phyloP scores from a whole-genome alignment of 1,284 basidiomycete genomes.

The Rhodotorula sp. region DNA sequence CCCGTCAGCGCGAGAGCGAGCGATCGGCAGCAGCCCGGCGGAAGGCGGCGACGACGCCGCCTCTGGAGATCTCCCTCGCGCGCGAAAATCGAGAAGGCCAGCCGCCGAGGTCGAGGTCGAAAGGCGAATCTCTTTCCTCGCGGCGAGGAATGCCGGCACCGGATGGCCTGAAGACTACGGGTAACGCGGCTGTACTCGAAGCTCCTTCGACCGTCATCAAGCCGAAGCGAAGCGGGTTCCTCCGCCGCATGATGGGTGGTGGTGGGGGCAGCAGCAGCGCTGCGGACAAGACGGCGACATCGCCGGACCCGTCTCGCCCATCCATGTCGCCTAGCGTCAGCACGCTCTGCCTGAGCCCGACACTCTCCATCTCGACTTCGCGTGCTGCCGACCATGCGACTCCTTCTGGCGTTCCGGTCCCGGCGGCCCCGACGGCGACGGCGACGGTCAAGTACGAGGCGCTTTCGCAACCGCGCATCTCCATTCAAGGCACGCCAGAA shows the following conservation, averaged over 20 bases:
- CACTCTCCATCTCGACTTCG: not conserved
- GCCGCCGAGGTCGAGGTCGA: conserved; percentile 8
- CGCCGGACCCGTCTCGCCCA: conserved; percentile 7
- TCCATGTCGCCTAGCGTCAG: conserved; percentile 19
- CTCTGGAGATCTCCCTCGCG: conserved; percentile 1
- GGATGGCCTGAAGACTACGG: not conserved
- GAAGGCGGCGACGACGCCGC: conserved; percentile 6
- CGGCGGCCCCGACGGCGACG: too few species aligned
- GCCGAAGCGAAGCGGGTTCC: conserved; percentile 37
- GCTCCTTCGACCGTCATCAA: conserved; percentile 18
- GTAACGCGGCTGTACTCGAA: not conserved
- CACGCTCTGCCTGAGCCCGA: conserved; percentile 7
- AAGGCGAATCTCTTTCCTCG: conserved; percentile 8
- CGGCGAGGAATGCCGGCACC: conserved; percentile 14
- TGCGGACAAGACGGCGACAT: not conserved
- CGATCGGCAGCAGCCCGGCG: conserved; percentile 20
- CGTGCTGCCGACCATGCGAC: too few species aligned
- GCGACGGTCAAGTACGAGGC: too few species aligned
- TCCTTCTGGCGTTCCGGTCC: too few species aligned
- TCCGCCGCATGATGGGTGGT: conserved; percentile 40
- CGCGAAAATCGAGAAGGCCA: not conserved
- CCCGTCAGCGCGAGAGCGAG: conserved; percentile 25
- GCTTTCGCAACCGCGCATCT: not conserved
- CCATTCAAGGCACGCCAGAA: not conserved
- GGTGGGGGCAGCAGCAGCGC: conserved; percentile 11